Evolutionary conservation across 129 eudicot species (phyloP), one percentile per base, ranked within the genome.

Genomic region (Artemisia tridentata): DNA sequence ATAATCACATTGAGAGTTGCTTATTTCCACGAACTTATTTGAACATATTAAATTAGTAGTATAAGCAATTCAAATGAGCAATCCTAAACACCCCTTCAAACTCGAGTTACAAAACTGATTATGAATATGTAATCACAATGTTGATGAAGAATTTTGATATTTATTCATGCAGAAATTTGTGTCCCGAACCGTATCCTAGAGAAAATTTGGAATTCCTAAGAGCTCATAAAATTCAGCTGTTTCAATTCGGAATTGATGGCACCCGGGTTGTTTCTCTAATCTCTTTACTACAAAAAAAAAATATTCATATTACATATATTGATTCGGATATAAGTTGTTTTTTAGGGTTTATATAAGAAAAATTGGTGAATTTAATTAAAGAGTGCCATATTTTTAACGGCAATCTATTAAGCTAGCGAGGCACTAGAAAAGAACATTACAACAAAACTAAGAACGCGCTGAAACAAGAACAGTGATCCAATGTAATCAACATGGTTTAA

Each of bases 241-340:
- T 75, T 70, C 92, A 87, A 62, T 84, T 84, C 43, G 87, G 85
- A 63, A 81, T 87, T 58, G 84, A 82, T 71, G 92, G 92, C 58
- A 87, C 87, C 17, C 84, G 80, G 92, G 92, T 87, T 67, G 34
- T 54, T 48, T 52, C 15, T 67, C 38, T 23, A 11, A 72, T 72
- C 60, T 50, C 18, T 10, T 47, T 5, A 12, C 19, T 13, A 18
- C 7, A 10, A 14, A 43, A 1, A 4, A 14, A 14, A 43, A 1
- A 4, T 7, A 15, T 31, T 1, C 13, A 69, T 41, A 31, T 56
- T 43, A 15, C 15, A 19, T 58, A 18, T 11, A 12, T 38, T 55
- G 12, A 29, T 51, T 51, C 11, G 27, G 46, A 49, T 8, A 14
- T 51, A 0, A 53, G 16, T 68, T 52, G 7, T 48, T 15, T 51